Evolutionary conservation across 805 yeast species (phyloP).

Genomic region (Sugiyamaella americana): DNA sequence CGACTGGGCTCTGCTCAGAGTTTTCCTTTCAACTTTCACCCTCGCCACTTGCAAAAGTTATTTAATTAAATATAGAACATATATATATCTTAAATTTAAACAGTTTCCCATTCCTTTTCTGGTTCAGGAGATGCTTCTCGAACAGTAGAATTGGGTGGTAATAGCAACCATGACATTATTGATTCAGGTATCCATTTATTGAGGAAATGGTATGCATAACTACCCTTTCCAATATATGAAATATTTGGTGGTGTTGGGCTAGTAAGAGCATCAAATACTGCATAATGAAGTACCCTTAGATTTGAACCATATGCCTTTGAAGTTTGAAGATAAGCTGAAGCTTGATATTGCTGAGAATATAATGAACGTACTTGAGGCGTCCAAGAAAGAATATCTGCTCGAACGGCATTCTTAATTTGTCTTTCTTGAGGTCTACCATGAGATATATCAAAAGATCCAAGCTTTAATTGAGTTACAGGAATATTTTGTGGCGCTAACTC

Average conservation of each 20-base stretch:
- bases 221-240: slow-evolving; percentile 31
- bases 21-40: no score
- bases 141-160: slow-evolving; percentile 12
- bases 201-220: slow-evolving; percentile 28
- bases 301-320: slow-evolving; percentile 29
- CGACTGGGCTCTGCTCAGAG: no score
- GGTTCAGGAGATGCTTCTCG: background rate
- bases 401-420: slow-evolving; percentile 30
- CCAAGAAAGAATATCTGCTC: slow-evolving; percentile 39
- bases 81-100: no score
- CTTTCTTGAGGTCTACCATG: slow-evolving; percentile 28
- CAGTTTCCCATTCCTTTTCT: slow-evolving; percentile 22
- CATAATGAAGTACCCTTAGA: slow-evolving; percentile 26
- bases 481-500: slow-evolving; percentile 40
- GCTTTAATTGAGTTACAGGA: slow-evolving; percentile 39
- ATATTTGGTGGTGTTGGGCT: slow-evolving; percentile 26
- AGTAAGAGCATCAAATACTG: slow-evolving; percentile 30
- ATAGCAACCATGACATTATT: slow-evolving; percentile 36
- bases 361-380: slow-evolving; percentile 33
- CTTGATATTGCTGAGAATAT: slow-evolving; percentile 32
- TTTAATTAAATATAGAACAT: no score
- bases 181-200: slow-evolving; percentile 28
- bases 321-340: slow-evolving; percentile 28
- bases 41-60: no score
- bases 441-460: slow-evolving; percentile 43